Percentiles rank a stretch among this genome's conserved stretches.
phyloP scores from a whole-genome alignment of 768 basidiomycete genomes.

The Lactifluus hygrophoroides region DNA sequence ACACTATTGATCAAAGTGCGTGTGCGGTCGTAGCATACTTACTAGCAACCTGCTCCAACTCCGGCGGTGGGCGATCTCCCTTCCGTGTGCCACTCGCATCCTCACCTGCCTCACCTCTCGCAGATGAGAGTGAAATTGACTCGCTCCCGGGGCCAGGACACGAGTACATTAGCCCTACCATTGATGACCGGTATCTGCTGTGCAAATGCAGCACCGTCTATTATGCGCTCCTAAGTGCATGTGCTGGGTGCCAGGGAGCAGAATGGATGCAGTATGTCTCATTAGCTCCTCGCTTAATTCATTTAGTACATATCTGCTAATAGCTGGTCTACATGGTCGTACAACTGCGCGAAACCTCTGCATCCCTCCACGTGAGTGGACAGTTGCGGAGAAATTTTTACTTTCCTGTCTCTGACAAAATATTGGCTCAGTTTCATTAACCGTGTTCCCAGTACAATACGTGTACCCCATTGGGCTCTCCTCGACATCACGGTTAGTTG shows the following conservation, averaged over 20 bases:
- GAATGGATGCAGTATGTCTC: neutral
- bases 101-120: no score
- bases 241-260: no score
- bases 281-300: no score
- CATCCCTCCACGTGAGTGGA: neutral
- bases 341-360: neutral
- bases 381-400: no score
- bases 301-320: neutral
- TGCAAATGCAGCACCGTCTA: slow-evolving; percentile 12
- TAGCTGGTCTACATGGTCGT: neutral
- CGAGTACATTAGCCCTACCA: no score
- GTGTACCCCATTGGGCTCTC: slow-evolving; percentile 2
- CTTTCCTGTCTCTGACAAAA: no score
- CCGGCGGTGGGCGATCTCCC: neutral
- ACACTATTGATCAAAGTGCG: neutral
- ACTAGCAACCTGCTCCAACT: neutral
- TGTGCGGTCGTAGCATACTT: slow-evolving; percentile 1
- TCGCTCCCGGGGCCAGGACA: no score
- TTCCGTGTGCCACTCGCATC: neutral
- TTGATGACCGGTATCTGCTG: no score
- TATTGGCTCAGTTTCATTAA: no score
- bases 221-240: no score
- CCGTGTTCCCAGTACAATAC: neutral
- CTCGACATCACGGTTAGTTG: neutral
- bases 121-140: no score